Evolutionary conservation across 805 yeast genomes (phyloP), one percentile per base, ranked within the genome.

Genomic region (Metschnikowia aberdeeniae): DNA sequence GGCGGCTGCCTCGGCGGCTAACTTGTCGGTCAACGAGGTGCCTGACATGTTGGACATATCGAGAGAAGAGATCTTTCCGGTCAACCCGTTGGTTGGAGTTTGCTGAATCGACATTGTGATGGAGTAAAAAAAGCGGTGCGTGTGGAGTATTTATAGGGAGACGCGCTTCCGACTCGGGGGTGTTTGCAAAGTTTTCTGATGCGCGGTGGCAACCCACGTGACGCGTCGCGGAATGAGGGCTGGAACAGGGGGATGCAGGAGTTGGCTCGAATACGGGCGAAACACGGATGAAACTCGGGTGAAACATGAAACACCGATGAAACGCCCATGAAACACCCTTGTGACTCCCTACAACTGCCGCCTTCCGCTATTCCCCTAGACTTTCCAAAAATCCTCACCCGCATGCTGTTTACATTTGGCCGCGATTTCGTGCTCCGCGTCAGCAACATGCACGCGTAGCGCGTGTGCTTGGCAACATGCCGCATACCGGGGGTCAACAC

Each of bases 21-120:
- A 65, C 49, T 64, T 64, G 45, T 69, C 75, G 35, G 75, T 68
- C 50, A 71, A 57, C 10, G 75, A 64, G 31, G 60, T 51, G 28
- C 75, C 74, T 33, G 54, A 52, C 47, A 54, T 45, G 45, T 45
- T 51, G 34, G 66, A 42, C 62, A 71, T 60, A 47, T 68, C 75
- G 47, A 71, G 69, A 45, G 57, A 42, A 34, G 72, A 69, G 52
- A 71, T 70, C 55, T 70, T 63, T 29, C 73, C 74, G 38, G 76
- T 70, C 59, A 71, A 69, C 34, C 75, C 76, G 58, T 63, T 64
- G 48, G 76, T 71, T 45, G 76, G 76, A 14, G 57, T 53, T 46
- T 55, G 96, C 86, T 49, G 52, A 22, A 51, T 45, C 26, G 57
- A 51, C 57, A 53, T 53, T 24, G 29, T 35, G 22, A 28, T 9